phyloP scores from a whole-genome alignment of 495 filamentous ascomycete genomes.

The Penicillium robsamsonii region DNA sequence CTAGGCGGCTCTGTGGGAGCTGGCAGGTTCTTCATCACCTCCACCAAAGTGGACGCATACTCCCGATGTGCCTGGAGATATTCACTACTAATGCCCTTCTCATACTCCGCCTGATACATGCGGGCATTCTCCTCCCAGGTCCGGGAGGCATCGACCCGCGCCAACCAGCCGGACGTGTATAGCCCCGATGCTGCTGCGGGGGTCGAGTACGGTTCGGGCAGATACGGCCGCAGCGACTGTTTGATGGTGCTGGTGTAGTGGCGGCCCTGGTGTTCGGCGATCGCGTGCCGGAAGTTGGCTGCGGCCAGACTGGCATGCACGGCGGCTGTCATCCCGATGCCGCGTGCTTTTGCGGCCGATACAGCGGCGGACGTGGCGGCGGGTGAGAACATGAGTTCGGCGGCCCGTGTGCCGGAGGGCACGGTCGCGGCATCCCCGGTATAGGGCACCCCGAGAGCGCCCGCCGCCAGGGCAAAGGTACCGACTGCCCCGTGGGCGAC shows the following conservation, averaged over 20 bases:
- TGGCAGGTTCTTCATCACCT: slow-evolving; percentile 15
- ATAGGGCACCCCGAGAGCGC: slow-evolving; percentile 22
- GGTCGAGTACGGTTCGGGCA: slow-evolving; percentile 26
- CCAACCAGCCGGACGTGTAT: slow-evolving; percentile 30
- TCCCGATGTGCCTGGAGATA: slow-evolving; percentile 28
- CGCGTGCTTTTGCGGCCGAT: slow-evolving; percentile 15
- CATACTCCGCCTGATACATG: slow-evolving; percentile 28
- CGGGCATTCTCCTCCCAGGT: slow-evolving; percentile 30
- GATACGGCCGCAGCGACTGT: slow-evolving; percentile 26
- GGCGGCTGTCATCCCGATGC: slow-evolving; percentile 21
- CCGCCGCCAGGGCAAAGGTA: slow-evolving; percentile 16
- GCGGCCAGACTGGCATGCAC: slow-evolving; percentile 31
- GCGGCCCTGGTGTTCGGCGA: slow-evolving; percentile 14
- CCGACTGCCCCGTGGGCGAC: slow-evolving; percentile 11
- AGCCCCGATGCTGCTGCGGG: slow-evolving; percentile 23
- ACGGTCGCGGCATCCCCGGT: slow-evolving; percentile 15
- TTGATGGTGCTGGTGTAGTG: slow-evolving; percentile 38
- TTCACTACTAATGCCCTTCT: slow-evolving; percentile 18
- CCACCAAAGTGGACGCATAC: slow-evolving; percentile 22
- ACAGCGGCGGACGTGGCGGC: slow-evolving; percentile 17
- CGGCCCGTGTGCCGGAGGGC: slow-evolving; percentile 21
- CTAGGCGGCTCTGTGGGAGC: slow-evolving; percentile 19
- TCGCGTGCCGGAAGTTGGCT: slow-evolving; percentile 23
- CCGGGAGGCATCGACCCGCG: slow-evolving; percentile 15
- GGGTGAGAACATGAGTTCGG: slow-evolving; percentile 9